phyloP scores from a whole-genome alignment of 78 protist species.

The Pelomyxa schiedti region DNA sequence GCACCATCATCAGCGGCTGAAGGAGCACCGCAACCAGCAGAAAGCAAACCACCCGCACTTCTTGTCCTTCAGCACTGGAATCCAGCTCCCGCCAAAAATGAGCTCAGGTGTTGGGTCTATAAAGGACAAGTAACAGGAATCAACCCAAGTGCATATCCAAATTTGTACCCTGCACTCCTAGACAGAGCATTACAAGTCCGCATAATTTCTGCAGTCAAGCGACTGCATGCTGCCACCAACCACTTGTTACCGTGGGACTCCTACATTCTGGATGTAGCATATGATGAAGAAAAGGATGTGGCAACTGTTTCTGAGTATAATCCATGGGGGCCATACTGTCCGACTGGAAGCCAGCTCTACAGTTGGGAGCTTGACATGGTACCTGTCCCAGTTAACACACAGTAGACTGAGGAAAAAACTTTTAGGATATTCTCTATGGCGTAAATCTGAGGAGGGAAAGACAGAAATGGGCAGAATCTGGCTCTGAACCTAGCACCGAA shows the following conservation, averaged over 20 bases:
- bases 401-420: no score
- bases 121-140: neutral
- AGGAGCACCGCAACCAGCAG: neutral
- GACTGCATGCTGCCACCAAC: neutral
- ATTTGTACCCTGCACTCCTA: neutral
- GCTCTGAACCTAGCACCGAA: neutral
- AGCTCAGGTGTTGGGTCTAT: neutral
- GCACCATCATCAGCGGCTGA: neutral
- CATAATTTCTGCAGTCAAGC: neutral
- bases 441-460: neutral
- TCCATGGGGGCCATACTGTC: neutral
- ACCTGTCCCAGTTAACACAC: no score
- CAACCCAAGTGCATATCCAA: neutral
- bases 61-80: neutral
- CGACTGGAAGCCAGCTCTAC: constrained; percentile 1
- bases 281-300: neutral
- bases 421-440: neutral
- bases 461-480: neutral
- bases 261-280: neutral
- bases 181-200: neutral
- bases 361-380: neutral
- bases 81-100: neutral
- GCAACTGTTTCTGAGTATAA: neutral
- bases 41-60: neutral
- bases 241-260: neutral